Evolutionary conservation across 139 green algal species (phyloP).

Genomic region (Coccomyxa sp.): DNA sequence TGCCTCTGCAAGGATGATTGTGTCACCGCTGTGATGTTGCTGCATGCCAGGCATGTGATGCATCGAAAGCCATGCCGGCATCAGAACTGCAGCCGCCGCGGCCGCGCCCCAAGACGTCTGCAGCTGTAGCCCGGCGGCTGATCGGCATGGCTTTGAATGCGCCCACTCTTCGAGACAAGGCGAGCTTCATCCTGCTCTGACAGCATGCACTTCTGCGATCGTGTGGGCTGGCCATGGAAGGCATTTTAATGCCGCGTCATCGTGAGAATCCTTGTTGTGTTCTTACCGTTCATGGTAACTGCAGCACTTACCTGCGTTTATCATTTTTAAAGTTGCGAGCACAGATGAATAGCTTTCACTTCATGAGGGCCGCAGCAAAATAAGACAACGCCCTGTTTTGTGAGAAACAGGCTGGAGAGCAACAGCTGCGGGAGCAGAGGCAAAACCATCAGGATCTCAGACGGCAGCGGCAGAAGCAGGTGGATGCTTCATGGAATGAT

Average conservation of each 20-base stretch:
- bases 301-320: background rate
- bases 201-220: background rate
- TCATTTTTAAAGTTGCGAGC: background rate
- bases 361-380: background rate
- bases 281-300: too few relatives aligned
- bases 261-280: too few relatives aligned
- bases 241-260: too few relatives aligned
- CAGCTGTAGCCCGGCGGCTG: constrained; percentile 1
- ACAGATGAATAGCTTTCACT: background rate
- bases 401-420: background rate
- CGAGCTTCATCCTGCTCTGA: background rate
- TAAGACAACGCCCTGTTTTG: background rate
- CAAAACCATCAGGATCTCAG: background rate
- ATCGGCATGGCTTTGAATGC: background rate
- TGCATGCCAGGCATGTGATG: background rate
- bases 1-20: too few relatives aligned
- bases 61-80: background rate
- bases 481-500: background rate
- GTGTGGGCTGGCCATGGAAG: background rate
- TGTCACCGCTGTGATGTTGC: background rate
- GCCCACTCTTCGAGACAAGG: constrained; percentile 1
- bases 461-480: background rate
- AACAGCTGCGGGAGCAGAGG: background rate
- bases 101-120: background rate
- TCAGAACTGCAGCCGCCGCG: background rate